Evolutionary conservation across 108 stramenopile genomes (phyloP).

Genomic region (Schizochytrium sp.): DNA sequence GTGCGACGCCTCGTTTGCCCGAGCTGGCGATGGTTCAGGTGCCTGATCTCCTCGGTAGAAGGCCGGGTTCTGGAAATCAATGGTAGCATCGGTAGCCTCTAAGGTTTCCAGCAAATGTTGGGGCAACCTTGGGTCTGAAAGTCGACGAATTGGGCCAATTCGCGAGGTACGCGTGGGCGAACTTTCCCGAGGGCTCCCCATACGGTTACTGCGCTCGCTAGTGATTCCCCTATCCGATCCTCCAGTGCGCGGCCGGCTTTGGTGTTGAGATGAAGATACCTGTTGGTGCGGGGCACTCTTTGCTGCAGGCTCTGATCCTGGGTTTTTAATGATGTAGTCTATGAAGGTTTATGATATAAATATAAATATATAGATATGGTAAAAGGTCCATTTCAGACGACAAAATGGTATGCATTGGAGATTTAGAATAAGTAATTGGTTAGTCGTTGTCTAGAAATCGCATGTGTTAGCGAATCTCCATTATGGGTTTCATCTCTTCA

Average conservation of each 20-base stretch:
- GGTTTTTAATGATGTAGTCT: no score
- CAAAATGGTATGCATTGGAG: no score
- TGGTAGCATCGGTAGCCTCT: constrained; percentile 13
- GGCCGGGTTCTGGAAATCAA: neutral
- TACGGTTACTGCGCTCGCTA: neutral
- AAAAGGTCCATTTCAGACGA: no score
- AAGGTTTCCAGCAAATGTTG: constrained; percentile 57
- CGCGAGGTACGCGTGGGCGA: constrained; percentile 22
- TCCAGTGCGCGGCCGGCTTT: neutral
- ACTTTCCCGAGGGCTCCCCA: constrained; percentile 13
- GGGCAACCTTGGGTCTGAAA: constrained; percentile 50
- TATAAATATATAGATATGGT: no score
- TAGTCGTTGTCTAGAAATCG: no score
- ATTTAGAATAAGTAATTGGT: no score
- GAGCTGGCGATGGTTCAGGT: neutral
- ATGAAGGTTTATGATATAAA: no score
- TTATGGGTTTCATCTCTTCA: no score
- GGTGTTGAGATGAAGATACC: no score
- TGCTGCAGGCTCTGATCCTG: no score
- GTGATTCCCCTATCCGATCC: neutral
- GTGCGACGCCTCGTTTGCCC: neutral
- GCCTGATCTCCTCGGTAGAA: neutral
- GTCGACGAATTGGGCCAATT: constrained; percentile 21
- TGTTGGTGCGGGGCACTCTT: no score
- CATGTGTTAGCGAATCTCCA: no score